Percentiles rank a stretch among this genome's conserved stretches.
phyloP scores from a whole-genome alignment of 768 basidiomycete species.

The Inosperma sp. region DNA sequence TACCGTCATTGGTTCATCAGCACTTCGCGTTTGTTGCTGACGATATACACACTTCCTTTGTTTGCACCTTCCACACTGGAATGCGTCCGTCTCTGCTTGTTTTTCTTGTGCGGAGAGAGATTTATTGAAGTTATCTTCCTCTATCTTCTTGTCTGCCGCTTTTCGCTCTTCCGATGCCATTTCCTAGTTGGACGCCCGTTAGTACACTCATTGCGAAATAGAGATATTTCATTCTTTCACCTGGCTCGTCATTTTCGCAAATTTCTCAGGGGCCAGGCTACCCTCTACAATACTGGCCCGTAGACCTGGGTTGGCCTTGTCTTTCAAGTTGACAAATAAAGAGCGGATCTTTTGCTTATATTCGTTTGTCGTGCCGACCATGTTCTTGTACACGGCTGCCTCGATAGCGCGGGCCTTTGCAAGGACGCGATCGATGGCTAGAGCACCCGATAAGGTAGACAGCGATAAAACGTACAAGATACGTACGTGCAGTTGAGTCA shows the following conservation, averaged over 20 bases:
- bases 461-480: not conserved
- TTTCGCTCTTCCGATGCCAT: conserved; percentile 95
- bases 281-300: conserved; percentile 85
- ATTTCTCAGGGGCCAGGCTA: conserved; percentile 60
- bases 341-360: conserved; percentile 84
- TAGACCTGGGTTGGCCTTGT: conserved; percentile 86
- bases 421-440: conserved; percentile 68
- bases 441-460: not conserved
- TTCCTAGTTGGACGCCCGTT: conserved; percentile 47
- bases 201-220: not conserved
- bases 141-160: conserved; percentile 75
- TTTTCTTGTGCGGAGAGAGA: conserved; percentile 85
- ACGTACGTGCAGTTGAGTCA: conserved; percentile 87
- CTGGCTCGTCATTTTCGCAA: conserved; percentile 78
- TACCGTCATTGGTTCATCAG: conserved; percentile 98
- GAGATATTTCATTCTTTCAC: conserved; percentile 36
- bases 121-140: conserved; percentile 83
- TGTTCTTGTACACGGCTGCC: conserved; percentile 50
- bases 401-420: conserved; percentile 69
- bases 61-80: conserved; percentile 95
- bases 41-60: conserved; percentile 90
- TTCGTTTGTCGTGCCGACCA: conserved; percentile 38
- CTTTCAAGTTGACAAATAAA: conserved; percentile 90
- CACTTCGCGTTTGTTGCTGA: conserved; percentile 95
- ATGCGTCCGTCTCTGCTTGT: conserved; percentile 94